Percentiles rank a stretch among this genome's conserved stretches.
phyloP scores from a whole-genome alignment of 2,329 filamentous ascomycete genomes.

The Herpotrichia juniperi region DNA sequence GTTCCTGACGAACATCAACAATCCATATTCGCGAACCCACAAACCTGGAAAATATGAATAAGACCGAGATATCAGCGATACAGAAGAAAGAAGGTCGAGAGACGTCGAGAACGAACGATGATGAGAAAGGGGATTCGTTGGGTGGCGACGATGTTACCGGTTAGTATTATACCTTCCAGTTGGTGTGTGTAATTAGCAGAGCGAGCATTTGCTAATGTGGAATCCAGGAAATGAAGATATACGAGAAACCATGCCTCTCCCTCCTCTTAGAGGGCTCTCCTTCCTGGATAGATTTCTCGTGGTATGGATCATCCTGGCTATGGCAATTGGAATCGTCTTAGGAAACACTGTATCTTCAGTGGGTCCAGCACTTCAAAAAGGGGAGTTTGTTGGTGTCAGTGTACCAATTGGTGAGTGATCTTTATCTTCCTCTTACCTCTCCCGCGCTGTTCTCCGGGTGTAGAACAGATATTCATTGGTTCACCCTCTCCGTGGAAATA shows the following conservation, averaged over 20 bases:
- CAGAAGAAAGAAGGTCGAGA: background rate
- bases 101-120: background rate
- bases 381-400: slow-evolving; percentile 74
- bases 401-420: slow-evolving; percentile 65
- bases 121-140: slow-evolving; percentile 8
- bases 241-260: slow-evolving; percentile 11
- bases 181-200: background rate
- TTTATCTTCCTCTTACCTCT: background rate
- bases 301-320: slow-evolving; percentile 76
- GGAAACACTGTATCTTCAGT: slow-evolving; percentile 74
- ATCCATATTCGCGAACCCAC: background rate
- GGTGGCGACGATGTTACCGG: background rate
- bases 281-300: slow-evolving; percentile 55
- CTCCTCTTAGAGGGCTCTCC: slow-evolving; percentile 48
- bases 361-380: slow-evolving; percentile 68
- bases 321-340: slow-evolving; percentile 75
- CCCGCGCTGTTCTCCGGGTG: background rate
- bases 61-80: slow-evolving; percentile 8
- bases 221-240: background rate
- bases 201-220: background rate
- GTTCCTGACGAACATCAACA: background rate
- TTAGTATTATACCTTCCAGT: background rate
- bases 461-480: no score
- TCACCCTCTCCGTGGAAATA: no score
- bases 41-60: slow-evolving; percentile 12